phyloP scores from a whole-genome alignment of 371 early-diverging fungal species.

The Rhizopus microsporus region DNA sequence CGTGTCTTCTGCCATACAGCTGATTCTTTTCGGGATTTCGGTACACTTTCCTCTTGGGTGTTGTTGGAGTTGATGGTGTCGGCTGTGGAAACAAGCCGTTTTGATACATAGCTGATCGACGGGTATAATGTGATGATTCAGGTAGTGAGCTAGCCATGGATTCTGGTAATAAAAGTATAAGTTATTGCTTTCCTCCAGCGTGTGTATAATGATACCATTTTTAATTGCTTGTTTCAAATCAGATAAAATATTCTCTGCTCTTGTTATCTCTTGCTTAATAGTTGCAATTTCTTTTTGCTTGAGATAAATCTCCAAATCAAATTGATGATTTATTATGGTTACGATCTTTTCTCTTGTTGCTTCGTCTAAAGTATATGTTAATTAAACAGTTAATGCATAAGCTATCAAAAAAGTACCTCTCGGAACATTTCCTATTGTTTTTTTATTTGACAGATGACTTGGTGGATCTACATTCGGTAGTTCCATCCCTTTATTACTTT shows the following conservation, averaged over 20 bases:
- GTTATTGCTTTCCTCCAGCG: background rate
- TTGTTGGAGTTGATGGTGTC: constrained; percentile 2
- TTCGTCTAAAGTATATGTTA: constrained; percentile 30
- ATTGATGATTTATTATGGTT: constrained; percentile 68
- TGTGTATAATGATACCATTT: constrained; percentile 45
- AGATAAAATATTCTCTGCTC: constrained; percentile 53
- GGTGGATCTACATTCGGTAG: constrained; percentile 20
- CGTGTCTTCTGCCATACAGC: constrained; percentile 56
- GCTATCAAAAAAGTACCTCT: constrained; percentile 11
- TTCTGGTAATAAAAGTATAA: constrained; percentile 14
- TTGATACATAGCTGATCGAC: constrained; percentile 40
- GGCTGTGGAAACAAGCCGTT: constrained; percentile 15
- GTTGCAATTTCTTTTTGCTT: constrained; percentile 62
- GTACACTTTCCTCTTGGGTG: constrained; percentile 17
- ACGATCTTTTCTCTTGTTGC: constrained; percentile 53
- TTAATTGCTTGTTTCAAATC: constrained; percentile 54
- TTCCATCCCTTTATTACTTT: constrained; percentile 17
- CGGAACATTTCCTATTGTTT: constrained; percentile 17
- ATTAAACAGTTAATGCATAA: background rate
- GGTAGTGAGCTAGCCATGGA: constrained; percentile 26
- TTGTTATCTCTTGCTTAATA: constrained; percentile 58
- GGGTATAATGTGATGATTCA: constrained; percentile 42
- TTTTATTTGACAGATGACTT: constrained; percentile 8
- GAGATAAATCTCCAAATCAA: constrained; percentile 72
- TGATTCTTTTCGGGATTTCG: constrained; percentile 13